Evolutionary conservation across 495 filamentous ascomycete genomes (phyloP), one percentile per base, ranked within the genome.

Genomic region (Xylaria palmicola): DNA sequence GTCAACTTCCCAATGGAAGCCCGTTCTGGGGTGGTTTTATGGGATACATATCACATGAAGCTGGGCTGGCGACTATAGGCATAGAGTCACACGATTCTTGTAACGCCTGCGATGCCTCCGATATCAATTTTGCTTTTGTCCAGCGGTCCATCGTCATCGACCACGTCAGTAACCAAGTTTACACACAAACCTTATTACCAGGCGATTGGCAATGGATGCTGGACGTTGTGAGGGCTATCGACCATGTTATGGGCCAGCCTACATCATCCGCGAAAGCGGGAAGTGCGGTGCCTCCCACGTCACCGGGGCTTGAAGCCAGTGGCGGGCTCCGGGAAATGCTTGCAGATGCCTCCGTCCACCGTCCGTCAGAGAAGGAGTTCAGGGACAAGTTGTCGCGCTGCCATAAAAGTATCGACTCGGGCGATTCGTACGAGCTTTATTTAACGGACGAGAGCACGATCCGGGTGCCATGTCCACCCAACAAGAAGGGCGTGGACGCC

Each of bases 21-120:
- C 90, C 89, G 5, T 93, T 93, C 66, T 91, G 89, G 86, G 90
- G 89, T 41, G 90, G 90, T 0, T 79, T 92, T 40, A 76, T 92
- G 61, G 90, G 90, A 0, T 91, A 86, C 57, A 85, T 89, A 22
- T 86, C 86, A 2, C 92, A 92, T 61, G 90, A 93, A 68, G 77
- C 88, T 47, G 86, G 88, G 1, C 76, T 92, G 0, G 73, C 79
- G 27, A 73, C 75, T 0, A 78, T 86, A 12, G 69, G 65, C 20
- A 69, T 86, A 6, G 55, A 66, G 1, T 56, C 73, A 0, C n/a
- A n/a, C 19, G 41, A 45, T 5, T 45, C 41, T 45, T 45, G 41
- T 19, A 15, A 6, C 19, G 41, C 6, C 6, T 6, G 41, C n/a
- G 41, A n/a, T 8, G 41, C 6, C 19, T 82, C 87, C 1, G 89